Evolutionary conservation across 176 grass and related monocot genomes (phyloP).

Genomic region (Guadua angustifolia): DNA sequence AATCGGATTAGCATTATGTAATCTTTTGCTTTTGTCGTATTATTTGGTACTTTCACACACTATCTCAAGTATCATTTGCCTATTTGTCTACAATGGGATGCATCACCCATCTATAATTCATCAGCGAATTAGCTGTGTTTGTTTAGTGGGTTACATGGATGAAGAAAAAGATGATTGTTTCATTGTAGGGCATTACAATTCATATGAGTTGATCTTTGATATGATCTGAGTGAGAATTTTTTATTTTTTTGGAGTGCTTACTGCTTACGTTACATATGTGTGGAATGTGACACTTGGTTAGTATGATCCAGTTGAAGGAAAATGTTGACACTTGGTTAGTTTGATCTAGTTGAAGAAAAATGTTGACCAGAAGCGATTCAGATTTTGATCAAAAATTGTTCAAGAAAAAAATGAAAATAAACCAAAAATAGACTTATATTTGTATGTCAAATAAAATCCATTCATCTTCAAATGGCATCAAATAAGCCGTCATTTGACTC

Average conservation of each 20-base stretch:
- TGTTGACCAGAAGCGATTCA: too few relatives aligned
- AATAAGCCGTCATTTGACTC: too few relatives aligned
- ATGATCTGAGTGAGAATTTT: background rate
- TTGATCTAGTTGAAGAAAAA: too few relatives aligned
- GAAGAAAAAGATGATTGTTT: background rate
- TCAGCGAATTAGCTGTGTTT: background rate
- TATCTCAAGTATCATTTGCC: background rate
- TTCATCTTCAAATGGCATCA: too few relatives aligned
- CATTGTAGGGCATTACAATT: background rate
- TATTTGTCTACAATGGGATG: background rate
- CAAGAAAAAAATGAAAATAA: too few relatives aligned
- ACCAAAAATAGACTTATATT: too few relatives aligned
- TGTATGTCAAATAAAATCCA: too few relatives aligned
- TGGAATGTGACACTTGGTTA: background rate
- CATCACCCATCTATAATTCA: background rate
- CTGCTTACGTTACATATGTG: background rate
- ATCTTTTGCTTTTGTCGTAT: background rate
- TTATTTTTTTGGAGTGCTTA: background rate
- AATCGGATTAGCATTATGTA: background rate
- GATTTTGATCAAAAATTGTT: too few relatives aligned
- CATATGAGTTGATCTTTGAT: background rate
- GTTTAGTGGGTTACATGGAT: background rate
- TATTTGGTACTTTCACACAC: background rate
- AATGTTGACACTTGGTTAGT: too few relatives aligned
- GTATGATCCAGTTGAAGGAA: background rate